phyloP scores from a whole-genome alignment of 495 filamentous ascomycete genomes.

The Trichocladium antarcticum region DNA sequence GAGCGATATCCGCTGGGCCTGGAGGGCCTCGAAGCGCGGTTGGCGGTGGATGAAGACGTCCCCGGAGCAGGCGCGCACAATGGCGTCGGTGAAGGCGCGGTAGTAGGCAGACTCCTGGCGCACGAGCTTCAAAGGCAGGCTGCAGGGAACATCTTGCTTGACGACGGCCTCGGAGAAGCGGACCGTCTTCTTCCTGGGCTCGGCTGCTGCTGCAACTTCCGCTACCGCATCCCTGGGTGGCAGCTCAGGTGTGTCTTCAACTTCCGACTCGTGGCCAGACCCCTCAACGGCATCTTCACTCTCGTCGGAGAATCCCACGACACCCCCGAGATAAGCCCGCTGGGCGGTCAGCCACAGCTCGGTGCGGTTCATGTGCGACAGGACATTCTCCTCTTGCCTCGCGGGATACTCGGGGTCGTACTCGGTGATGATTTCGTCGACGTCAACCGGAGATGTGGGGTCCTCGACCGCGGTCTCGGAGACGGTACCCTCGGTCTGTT shows the following conservation, averaged over 20 bases:
- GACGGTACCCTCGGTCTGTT: slow-evolving; percentile 16
- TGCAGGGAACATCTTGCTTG: slow-evolving; percentile 35
- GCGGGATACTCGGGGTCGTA: slow-evolving; percentile 59
- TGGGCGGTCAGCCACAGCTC: slow-evolving; percentile 73
- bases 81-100: slow-evolving; percentile 68
- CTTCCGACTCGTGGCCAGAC: slow-evolving; percentile 18
- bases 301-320: slow-evolving; percentile 45
- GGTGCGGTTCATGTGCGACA: slow-evolving; percentile 66
- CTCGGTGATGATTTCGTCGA: slow-evolving; percentile 47
- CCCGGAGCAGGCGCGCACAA: slow-evolving; percentile 43
- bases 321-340: slow-evolving; percentile 59
- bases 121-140: slow-evolving; percentile 36
- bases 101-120: slow-evolving; percentile 77
- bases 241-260: slow-evolving; percentile 16
- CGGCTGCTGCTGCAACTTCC: slow-evolving; percentile 13
- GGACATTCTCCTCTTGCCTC: slow-evolving; percentile 52
- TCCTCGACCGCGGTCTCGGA: slow-evolving; percentile 28
- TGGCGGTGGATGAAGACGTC: slow-evolving; percentile 78
- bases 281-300: slow-evolving; percentile 21
- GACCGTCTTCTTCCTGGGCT: slow-evolving; percentile 59
- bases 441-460: slow-evolving; percentile 29
- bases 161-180: slow-evolving; percentile 56
- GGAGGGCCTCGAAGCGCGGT: slow-evolving; percentile 78
- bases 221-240: slow-evolving; percentile 20
- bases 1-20: slow-evolving; percentile 62